Evolutionary conservation across 2,329 filamentous ascomycete genomes (phyloP), one percentile per base, ranked within the genome.

Genomic region (Dothideomycetes sp.): DNA sequence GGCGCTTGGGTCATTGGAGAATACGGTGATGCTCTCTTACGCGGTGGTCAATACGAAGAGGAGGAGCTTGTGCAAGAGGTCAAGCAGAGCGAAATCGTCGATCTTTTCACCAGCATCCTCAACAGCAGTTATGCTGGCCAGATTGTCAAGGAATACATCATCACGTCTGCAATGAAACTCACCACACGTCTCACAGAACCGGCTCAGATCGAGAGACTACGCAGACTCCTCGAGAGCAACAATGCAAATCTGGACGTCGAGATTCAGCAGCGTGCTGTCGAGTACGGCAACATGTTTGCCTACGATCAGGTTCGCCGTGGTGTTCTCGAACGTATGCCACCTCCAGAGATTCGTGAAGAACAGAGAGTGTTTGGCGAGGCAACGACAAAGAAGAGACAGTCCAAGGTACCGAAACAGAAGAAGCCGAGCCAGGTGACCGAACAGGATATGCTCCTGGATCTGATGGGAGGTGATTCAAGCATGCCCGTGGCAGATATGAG

Each of bases 1-100:
- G 91, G 85, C 25, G 82, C 91, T 5, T 98, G 91, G 91, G 93
- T 91, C 40, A 94, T 98, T 59, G 91, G 93, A 56, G 91, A 98
- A 65, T 98, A 88, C 56, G 89, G 86, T 10, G 91, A 98, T 61
- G 77, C 83, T 15, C 71, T 98, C n/a, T 71, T 98, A 24, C 77
- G 77, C 45, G 88, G 88, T 24, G 88, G 88, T 1, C 83, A 91
- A 53, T 94, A 93, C 51, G 89, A 96, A 60, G 88, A 94, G 57
- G 87, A 94, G 60, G 89, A 95, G 54, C 69, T 94, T 20, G 86
- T 94, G 10, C 72, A 74, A 53, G 73, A 80, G 53, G 82, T 98
- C 46, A 84, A 82, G 57, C 85, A 96, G 62, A 80, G 78, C 53
- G 91, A 98, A 56, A 74, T 98, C 45, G 76, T 96, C 24, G 91